Evolutionary conservation across 1,284 basidiomycete species (phyloP), one percentile per base, ranked within the genome.

Genomic region (Heterobasidion occidentale): DNA sequence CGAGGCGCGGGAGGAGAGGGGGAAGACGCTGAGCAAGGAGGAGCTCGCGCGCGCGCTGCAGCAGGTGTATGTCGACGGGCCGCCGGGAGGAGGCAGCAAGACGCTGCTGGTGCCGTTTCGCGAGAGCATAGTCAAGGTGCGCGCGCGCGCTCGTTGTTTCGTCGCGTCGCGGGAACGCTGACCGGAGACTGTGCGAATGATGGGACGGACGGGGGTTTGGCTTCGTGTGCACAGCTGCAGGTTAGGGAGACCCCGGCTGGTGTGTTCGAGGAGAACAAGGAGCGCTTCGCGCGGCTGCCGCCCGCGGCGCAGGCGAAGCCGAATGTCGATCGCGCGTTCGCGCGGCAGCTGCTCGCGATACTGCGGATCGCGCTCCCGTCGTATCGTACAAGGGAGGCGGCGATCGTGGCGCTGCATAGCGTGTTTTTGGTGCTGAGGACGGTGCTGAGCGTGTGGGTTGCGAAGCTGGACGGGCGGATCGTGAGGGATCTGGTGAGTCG

Each of bases 341-440:
- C 94, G 62, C 76, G 82, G 17, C 94, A 95, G 68, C 82, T 96
- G 4, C 70, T 78, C 9, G 83, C 92, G 1, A 84, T 96, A 54
- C 67, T 95, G 0, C 81, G 84, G 15, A 83, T 96, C 59, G 84
- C 88, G 7, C 81, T 96, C 53, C 91, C 86, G 0, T 83, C 84
- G 17, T 78, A 82, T 64, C 76, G 75, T 9, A 86, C 88, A 4
- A 90, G 88, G 63, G 94, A 98, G 66, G 78, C 87, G 0, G 76
- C 88, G 46, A 78, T 98, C 42, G 77, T 98, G 15, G 66, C 83
- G 4, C 71, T 90, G 0, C 94, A 98, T 70, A 94, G 92, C 0
- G 83, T 81, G 61, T 98, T 98, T 73, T 81, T 98, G 52, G 80
- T 98, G 1, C 72, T 92, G 46, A 76, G 96, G 48, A 98, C 96